Conservation (phyloP, 495 filamentous ascomycete genomes). For the Neurospora tetraspora region DNA sequence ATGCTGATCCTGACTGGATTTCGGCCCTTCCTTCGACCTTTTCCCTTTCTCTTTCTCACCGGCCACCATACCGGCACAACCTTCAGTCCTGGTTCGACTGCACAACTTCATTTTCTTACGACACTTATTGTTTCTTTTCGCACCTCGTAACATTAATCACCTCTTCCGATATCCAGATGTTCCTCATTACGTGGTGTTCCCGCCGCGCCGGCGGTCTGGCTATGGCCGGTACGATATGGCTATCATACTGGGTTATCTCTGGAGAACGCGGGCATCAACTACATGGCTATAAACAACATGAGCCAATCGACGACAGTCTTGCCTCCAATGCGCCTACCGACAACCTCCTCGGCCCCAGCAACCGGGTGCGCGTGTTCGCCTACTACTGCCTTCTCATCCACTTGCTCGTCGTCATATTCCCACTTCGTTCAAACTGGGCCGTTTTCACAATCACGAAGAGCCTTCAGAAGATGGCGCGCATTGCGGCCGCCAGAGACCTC, state of each 20-base stretch:
- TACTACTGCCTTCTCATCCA: slow-evolving; percentile 47
- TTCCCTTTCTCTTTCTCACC: background rate
- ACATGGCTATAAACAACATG: slow-evolving; percentile 35
- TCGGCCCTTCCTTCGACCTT: background rate
- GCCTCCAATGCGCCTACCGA: slow-evolving; percentile 23
- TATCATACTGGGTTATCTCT: slow-evolving; percentile 39
- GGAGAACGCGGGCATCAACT: slow-evolving; percentile 30
- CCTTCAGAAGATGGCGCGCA: slow-evolving; percentile 28
- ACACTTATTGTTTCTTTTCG: background rate
- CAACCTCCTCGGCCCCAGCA: slow-evolving; percentile 22
- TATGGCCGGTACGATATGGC: slow-evolving; percentile 32
- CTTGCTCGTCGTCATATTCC: slow-evolving; percentile 42
- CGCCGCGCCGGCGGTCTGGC: slow-evolving; percentile 38
- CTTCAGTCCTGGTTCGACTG: background rate
- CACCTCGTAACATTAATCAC: background rate
- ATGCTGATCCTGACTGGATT: slow-evolving; percentile 3
- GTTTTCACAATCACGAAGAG: slow-evolving; percentile 36
- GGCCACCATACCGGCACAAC: background rate
- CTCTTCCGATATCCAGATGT: slow-evolving; percentile 22
- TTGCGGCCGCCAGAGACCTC: slow-evolving; percentile 30
- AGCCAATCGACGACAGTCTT: slow-evolving; percentile 32
- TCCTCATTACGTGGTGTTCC: slow-evolving; percentile 38
- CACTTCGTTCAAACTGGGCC: slow-evolving; percentile 43
- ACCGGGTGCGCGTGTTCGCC: slow-evolving; percentile 33
- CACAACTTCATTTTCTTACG: background rate